A percentile compares a stretch with the other conserved stretches of the same genome.
Conservation (phyloP, 805 yeast genomes). For the Starmerella potacharoeniae region DNA sequence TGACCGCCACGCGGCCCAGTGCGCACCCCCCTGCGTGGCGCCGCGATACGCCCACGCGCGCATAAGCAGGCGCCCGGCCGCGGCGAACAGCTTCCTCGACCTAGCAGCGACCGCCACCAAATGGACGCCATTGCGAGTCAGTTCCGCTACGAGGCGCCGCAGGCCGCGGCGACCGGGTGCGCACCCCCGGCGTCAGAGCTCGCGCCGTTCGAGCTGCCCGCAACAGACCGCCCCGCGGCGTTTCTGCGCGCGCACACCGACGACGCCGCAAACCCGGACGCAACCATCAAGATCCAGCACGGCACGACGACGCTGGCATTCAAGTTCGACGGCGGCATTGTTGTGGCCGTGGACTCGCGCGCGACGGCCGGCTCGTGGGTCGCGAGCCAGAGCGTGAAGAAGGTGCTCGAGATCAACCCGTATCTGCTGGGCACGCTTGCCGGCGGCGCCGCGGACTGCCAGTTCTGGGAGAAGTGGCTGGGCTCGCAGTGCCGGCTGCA, state of each 20-base stretch:
- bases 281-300: conserved; percentile 91
- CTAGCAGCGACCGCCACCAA: background rate
- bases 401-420: conserved; percentile 94
- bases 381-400: conserved; percentile 94
- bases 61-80: background rate
- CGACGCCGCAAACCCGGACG: conserved; percentile 83
- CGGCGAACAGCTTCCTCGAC: background rate
- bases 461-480: conserved; percentile 98
- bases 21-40: too few relatives aligned
- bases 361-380: conserved; percentile 98
- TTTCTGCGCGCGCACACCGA: conserved; percentile 97
- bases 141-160: conserved; percentile 11
- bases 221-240: conserved; percentile 78
- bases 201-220: conserved; percentile 49
- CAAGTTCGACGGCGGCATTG: conserved; percentile 88
- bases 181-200: background rate
- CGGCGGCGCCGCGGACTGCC: conserved; percentile 99
- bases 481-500: conserved; percentile 93
- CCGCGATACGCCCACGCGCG: background rate
- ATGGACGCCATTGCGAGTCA: conserved; percentile 29
- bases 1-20: too few relatives aligned
- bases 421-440: conserved; percentile 95
- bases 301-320: conserved; percentile 98
- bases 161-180: background rate
- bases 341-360: conserved; percentile 93